Percentiles rank a stretch among this genome's conserved stretches.
phyloP scores from a whole-genome alignment of 768 basidiomycete genomes.

The Tricholoma saponaceum region DNA sequence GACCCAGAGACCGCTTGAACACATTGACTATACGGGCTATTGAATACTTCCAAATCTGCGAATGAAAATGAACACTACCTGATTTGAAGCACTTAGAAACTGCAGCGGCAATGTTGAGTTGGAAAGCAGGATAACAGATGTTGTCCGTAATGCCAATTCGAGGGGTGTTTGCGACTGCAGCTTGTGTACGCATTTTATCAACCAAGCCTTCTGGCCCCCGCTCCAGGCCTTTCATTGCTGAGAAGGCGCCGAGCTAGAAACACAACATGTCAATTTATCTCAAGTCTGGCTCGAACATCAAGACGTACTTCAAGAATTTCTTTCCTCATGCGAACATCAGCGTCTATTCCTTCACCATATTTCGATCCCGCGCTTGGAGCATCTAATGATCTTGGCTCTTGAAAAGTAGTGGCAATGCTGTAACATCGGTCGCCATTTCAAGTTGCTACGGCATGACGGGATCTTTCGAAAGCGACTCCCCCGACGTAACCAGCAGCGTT shows the following conservation, averaged over 20 bases:
- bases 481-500: background rate
- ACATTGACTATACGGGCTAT: background rate
- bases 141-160: background rate
- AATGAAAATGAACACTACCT: background rate
- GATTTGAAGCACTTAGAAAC: background rate
- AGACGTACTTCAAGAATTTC: background rate
- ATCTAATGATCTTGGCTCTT: background rate
- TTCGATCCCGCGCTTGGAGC: background rate
- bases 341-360: background rate
- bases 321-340: background rate
- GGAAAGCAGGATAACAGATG: background rate
- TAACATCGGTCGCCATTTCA: background rate
- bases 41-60: background rate
- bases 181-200: background rate
- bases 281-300: background rate
- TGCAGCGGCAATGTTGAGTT: background rate
- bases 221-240: background rate
- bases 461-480: background rate
- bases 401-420: background rate
- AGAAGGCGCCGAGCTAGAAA: background rate
- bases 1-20: background rate
- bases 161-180: background rate
- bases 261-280: background rate
- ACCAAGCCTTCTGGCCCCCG: background rate
- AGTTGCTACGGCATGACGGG: background rate